Evolutionary conservation across 73 alveolate genomes (phyloP).

Genomic region (Durusdinium trenchii): DNA sequence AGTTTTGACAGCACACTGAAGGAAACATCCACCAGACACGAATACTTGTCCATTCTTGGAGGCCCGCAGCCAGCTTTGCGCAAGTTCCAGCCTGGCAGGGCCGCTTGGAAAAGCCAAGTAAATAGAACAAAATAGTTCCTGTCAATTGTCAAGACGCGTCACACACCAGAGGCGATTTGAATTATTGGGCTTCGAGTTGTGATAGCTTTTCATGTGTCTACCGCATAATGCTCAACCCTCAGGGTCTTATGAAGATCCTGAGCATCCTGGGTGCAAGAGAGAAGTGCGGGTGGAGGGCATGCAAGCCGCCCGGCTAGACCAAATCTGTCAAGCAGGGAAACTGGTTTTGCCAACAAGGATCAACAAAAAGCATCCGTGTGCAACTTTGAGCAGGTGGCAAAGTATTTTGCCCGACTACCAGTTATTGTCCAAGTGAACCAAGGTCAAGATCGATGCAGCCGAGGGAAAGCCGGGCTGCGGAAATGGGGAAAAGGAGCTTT

Average conservation of each 20-base stretch:
- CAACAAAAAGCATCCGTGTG: not conserved
- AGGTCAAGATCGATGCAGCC: slow-evolving; percentile 77
- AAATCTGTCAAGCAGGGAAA: not conserved
- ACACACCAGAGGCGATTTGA: not conserved
- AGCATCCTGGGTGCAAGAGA: slow-evolving; percentile 91
- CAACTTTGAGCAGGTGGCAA: no score
- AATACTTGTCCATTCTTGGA: no score
- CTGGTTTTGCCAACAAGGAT: not conserved
- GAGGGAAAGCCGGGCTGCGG: slow-evolving; percentile 95
- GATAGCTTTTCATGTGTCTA: not conserved
- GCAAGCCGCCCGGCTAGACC: slow-evolving; percentile 6
- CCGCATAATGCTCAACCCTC: not conserved
- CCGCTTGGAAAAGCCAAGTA: not conserved
- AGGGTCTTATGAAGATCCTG: slow-evolving; percentile 86
- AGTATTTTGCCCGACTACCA: no score
- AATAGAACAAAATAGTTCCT: not conserved
- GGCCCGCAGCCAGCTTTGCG: slow-evolving; percentile 68
- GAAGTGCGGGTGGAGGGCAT: slow-evolving; percentile 93
- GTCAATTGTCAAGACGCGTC: not conserved
- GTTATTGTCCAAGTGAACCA: no score
- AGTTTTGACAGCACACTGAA: no score
- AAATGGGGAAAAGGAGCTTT: slow-evolving; percentile 58
- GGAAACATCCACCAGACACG: no score
- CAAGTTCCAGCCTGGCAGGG: slow-evolving; percentile 94
- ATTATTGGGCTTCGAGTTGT: not conserved